phyloP scores from a whole-genome alignment of 257 asterid species.

The Nicotiana undulata region DNA sequence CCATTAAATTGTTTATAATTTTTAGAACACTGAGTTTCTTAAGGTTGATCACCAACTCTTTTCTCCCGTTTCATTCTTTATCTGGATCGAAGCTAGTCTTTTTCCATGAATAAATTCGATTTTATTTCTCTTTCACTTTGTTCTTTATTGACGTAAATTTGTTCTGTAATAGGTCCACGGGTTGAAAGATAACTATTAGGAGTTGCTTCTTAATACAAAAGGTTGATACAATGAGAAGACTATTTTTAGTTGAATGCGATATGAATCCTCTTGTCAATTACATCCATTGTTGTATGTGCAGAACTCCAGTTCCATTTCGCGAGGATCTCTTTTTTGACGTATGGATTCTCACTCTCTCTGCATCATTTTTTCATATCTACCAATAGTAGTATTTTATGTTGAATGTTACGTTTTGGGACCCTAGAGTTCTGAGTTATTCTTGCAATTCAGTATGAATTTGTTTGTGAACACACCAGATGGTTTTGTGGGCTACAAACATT shows the following conservation, averaged over 20 bases:
- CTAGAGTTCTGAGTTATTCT: not conserved
- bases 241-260: not conserved
- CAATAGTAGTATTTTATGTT: not conserved
- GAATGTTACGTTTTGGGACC: not conserved
- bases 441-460: no score
- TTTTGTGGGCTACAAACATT: no score
- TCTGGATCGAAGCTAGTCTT: not conserved
- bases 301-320: not conserved
- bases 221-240: not conserved
- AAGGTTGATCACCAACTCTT: not conserved
- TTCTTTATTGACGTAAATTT: not conserved
- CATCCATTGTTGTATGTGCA: not conserved
- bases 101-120: not conserved
- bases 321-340: not conserved
- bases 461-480: not conserved
- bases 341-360: not conserved
- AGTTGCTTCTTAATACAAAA: not conserved
- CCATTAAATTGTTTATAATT: no score
- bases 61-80: not conserved
- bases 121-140: no score
- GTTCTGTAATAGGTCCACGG: not conserved
- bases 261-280: not conserved
- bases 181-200: not conserved
- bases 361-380: not conserved
- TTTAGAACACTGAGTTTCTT: no score